Percentiles rank a stretch among this genome's conserved stretches.
phyloP scores from a whole-genome alignment of 2,329 filamentous ascomycete species.

The Periconia sp. region DNA sequence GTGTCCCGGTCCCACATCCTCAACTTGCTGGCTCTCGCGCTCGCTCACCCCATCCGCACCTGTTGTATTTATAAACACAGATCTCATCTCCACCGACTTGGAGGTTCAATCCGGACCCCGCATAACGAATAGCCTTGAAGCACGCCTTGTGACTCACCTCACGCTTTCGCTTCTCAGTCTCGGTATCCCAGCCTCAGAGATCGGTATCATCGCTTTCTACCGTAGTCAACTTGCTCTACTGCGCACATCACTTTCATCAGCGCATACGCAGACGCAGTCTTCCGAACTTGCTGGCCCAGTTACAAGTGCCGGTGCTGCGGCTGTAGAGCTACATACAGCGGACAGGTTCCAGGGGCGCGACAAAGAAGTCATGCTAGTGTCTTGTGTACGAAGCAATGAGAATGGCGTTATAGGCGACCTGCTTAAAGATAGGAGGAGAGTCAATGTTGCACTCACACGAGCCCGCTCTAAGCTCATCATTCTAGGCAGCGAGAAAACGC shows the following conservation, averaged over 20 bases:
- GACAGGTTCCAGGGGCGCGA: constrained; percentile 97
- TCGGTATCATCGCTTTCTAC: constrained; percentile 97
- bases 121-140: constrained; percentile 88
- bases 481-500: constrained; percentile 79
- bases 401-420: constrained; percentile 85
- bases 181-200: constrained; percentile 76
- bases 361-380: constrained; percentile 89
- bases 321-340: constrained; percentile 94
- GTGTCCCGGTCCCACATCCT: constrained; percentile 59
- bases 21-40: constrained; percentile 76
- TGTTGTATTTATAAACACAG: constrained; percentile 89
- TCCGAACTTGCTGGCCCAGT: constrained; percentile 47
- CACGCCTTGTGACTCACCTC: constrained; percentile 76
- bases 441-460: constrained; percentile 94
- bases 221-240: constrained; percentile 87
- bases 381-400: constrained; percentile 86
- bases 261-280: constrained; percentile 50
- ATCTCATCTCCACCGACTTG: constrained; percentile 68
- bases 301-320: constrained; percentile 19
- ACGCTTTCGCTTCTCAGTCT: constrained; percentile 78
- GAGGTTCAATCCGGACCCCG: constrained; percentile 79
- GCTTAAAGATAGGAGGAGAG: constrained; percentile 86
- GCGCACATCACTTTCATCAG: constrained; percentile 70
- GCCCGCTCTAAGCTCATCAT: constrained; percentile 92
- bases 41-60: constrained; percentile 73